A percentile compares a stretch with the other conserved stretches of the same genome.
Evolutionary conservation across 1,284 basidiomycete genomes (phyloP).

Genomic region (Puccinia hordei): DNA sequence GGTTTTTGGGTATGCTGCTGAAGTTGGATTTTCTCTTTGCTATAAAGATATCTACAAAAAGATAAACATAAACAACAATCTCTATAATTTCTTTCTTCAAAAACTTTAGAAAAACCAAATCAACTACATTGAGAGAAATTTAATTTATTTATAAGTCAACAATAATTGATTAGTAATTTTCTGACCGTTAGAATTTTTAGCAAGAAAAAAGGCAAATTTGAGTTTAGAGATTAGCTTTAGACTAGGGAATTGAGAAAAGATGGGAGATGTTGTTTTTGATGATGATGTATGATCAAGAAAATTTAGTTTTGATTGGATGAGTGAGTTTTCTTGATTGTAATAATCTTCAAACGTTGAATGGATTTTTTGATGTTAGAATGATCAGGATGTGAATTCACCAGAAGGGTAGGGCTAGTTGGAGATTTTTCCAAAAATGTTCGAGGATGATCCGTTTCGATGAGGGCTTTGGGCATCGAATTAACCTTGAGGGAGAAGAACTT

Average conservation of each 20-base stretch:
- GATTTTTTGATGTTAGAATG: neutral
- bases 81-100: too few relatives aligned
- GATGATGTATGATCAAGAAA: constrained; percentile 11
- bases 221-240: constrained; percentile 40
- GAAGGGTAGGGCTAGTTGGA: neutral
- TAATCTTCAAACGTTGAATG: constrained; percentile 1
- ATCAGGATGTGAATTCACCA: neutral
- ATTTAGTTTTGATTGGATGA: constrained; percentile 8
- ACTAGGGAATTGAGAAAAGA: constrained; percentile 30
- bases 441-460: neutral
- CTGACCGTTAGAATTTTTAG: constrained; percentile 29
- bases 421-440: neutral
- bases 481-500: constrained; percentile 17
- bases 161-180: constrained; percentile 22
- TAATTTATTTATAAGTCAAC: constrained; percentile 2
- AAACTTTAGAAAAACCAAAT: too few relatives aligned
- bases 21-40: too few relatives aligned
- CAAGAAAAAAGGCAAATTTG: constrained; percentile 31
- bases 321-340: constrained; percentile 1
- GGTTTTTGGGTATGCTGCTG: too few relatives aligned
- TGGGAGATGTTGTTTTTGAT: neutral
- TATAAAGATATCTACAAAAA: too few relatives aligned
- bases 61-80: too few relatives aligned
- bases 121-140: too few relatives aligned
- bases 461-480: neutral